Base-by-base conservation (phyloP, 495 filamentous ascomycete species). In the Trichoderma asperelloides region DNA sequence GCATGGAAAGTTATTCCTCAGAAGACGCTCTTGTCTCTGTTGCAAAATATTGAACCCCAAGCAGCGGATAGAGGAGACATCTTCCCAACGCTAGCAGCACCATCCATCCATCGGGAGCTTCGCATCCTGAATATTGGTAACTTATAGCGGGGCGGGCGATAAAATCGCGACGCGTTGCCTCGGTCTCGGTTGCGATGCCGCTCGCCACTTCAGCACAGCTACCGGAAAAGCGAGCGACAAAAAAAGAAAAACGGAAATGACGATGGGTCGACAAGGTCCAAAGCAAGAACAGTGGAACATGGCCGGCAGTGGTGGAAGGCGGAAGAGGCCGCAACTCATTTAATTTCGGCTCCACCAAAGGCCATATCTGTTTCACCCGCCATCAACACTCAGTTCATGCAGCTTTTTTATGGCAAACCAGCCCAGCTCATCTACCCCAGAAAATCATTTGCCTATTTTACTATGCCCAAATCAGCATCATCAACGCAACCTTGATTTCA, bases 391-490 rank as follows among this genome's bases (percentile, higher is more conserved):
- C 16, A 30, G 13, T 60, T 25, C 27, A 30, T 16, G 28, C 27
- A 16, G 28, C 12, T 9, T 16, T 11, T 21, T 21, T 60, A 30
- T 11, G 25, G 23, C 27, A 30, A 8, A 30, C 12, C 55, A 27
- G 55, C 23, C n/a, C 55, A 60, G 55, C 55, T 60, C 23, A 30
- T 30, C 15, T 60, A 60, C 55, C 55, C 55, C 55, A 60, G 23
- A 30, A 47, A 12, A 60, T 60, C 16, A 60, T 51, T 21, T 25
- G 47, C 47, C 18, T 51, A 21, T 51, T 2, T 13, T 60, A 30
- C 55, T 60, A 60, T 60, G 11, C 55, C 55, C 55, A 60, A 60
- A 60, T 2, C 55, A 30, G 55, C 55, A 60, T 60, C 55, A 60
- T 60, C 55, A 60, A 8, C 27, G 23, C 55, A 60, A 7, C 0